phyloP scores from a whole-genome alignment of 805 yeast species.

The Schwanniomyces occidentalis region DNA sequence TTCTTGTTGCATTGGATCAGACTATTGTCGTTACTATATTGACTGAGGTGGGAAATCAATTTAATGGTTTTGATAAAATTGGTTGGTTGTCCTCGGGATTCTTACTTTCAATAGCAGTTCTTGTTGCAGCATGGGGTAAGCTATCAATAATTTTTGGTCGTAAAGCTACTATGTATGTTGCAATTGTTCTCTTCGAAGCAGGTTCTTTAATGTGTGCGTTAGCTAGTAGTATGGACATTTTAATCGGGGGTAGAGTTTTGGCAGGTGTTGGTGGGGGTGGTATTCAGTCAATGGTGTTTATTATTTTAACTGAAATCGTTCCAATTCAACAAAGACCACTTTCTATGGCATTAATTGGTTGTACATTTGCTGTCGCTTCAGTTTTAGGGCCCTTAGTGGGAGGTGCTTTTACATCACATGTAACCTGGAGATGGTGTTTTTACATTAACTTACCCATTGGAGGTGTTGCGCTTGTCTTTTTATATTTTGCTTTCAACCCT shows the following conservation, averaged over 20 bases:
- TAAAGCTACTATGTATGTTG: slow-evolving; percentile 26
- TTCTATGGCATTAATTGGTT: slow-evolving; percentile 34
- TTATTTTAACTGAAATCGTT: slow-evolving; percentile 31
- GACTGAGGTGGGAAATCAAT: slow-evolving; percentile 36
- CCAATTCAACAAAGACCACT: slow-evolving; percentile 36
- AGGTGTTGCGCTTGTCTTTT: slow-evolving; percentile 43
- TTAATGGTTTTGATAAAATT: slow-evolving; percentile 31
- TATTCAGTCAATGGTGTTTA: slow-evolving; percentile 27
- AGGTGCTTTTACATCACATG: slow-evolving; percentile 57
- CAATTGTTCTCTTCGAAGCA: slow-evolving; percentile 28
- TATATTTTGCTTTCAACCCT: slow-evolving; percentile 45
- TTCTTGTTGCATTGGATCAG: slow-evolving; percentile 39
- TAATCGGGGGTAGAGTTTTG: slow-evolving; percentile 42
- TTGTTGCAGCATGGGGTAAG: slow-evolving; percentile 39
- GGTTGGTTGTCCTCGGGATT: slow-evolving; percentile 43
- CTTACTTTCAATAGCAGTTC: slow-evolving; percentile 32
- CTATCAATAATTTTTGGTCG: slow-evolving; percentile 38
- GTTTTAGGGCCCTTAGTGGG: slow-evolving; percentile 65
- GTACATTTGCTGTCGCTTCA: slow-evolving; percentile 48
- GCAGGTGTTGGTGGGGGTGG: slow-evolving; percentile 42
- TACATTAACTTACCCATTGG: slow-evolving; percentile 69
- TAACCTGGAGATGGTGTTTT: slow-evolving; percentile 77
- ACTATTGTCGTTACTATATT: slow-evolving; percentile 38
- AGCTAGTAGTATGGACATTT: slow-evolving; percentile 33
- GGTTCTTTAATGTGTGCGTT: slow-evolving; percentile 42